Evolutionary conservation across 2,329 filamentous ascomycete genomes (phyloP).

Genomic region (Blastomyces emzantsi): DNA sequence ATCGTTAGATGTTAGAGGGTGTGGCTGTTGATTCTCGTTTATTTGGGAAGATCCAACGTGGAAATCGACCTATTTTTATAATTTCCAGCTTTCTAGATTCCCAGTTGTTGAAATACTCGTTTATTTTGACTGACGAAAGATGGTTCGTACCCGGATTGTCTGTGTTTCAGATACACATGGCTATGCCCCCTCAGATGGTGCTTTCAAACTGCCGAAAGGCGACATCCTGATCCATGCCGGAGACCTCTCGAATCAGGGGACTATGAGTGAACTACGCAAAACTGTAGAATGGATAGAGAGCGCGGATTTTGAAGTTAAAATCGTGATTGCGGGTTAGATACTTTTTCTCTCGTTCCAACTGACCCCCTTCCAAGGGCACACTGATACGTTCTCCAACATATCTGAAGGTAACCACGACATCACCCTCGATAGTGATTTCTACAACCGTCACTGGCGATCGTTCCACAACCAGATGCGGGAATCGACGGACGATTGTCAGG

Average conservation of each 20-base stretch:
- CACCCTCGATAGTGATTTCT: conserved; percentile 45
- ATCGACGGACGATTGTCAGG: conserved; percentile 37
- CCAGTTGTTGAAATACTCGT: background rate
- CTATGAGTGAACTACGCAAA: conserved; percentile 42
- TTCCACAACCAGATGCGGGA: conserved; percentile 41
- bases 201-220: conserved; percentile 45
- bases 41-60: background rate
- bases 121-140: conserved; percentile 8
- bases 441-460: conserved; percentile 31
- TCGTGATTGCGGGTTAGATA: conserved; percentile 44
- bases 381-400: conserved; percentile 5
- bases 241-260: conserved; percentile 50
- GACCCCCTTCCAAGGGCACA: background rate
- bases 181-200: conserved; percentile 40
- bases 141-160: conserved; percentile 43
- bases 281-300: conserved; percentile 46
- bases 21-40: background rate
- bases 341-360: background rate
- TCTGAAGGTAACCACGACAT: conserved; percentile 50
- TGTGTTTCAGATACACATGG: conserved; percentile 53
- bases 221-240: conserved; percentile 53
- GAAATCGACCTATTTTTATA: background rate
- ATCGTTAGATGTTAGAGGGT: background rate
- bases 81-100: too few species aligned
- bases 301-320: conserved; percentile 46